Evolutionary conservation across 768 basidiomycete species (phyloP).

Genomic region (Agaricus blazei): DNA sequence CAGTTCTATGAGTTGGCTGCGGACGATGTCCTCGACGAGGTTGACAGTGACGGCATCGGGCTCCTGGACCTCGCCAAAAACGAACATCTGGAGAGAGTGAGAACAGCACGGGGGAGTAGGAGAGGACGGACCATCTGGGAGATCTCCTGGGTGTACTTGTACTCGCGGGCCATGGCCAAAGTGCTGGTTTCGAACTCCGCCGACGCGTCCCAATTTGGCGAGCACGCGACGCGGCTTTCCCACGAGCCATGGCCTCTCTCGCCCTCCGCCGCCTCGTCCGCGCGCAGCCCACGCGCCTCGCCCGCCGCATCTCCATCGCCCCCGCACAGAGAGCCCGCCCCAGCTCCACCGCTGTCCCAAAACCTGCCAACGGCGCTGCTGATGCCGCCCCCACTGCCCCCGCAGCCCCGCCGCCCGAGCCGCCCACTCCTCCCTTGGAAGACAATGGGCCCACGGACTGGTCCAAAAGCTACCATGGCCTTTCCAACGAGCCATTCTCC

Average conservation of each 20-base stretch:
- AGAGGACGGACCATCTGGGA: conserved; percentile 74
- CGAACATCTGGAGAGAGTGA: conserved; percentile 70
- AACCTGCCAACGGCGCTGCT: background rate
- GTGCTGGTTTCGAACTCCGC: conserved; percentile 7
- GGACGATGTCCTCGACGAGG: conserved; percentile 92
- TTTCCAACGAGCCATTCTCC: conserved; percentile 73
- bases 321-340: background rate
- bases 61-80: conserved; percentile 93
- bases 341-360: background rate
- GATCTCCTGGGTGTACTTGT: conserved; percentile 90
- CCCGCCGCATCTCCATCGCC: background rate
- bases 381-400: background rate
- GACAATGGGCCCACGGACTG: conserved; percentile 54
- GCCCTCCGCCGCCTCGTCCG: conserved; percentile 3
- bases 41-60: conserved; percentile 84
- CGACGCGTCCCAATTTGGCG: background rate
- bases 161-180: conserved; percentile 38
- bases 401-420: background rate
- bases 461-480: conserved; percentile 82
- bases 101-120: background rate
- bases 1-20: conserved; percentile 86
- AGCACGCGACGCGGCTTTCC: background rate
- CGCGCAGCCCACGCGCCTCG: background rate
- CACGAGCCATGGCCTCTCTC: background rate
- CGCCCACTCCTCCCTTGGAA: background rate